These are phyloP conservation scores for Mycena haematopus DNA, from an alignment of 768 basidiomycete genomes.

Conservation along the genomic window DNA sequence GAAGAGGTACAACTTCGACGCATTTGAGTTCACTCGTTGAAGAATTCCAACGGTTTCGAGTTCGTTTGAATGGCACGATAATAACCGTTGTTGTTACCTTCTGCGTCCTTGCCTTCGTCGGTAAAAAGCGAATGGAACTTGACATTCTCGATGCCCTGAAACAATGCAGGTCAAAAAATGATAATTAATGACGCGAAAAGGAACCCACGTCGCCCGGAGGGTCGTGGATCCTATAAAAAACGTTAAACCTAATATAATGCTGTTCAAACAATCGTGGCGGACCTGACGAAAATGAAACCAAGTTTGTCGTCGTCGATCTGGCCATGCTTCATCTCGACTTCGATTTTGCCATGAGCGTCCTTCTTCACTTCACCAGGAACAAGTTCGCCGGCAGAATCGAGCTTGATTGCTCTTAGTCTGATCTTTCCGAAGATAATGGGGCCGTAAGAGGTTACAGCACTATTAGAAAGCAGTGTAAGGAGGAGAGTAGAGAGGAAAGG, in stretches of 20 bases:
- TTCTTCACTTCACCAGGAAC: constrained; percentile 11
- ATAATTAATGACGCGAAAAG: neutral
- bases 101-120: constrained; percentile 57
- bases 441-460: constrained; percentile 67
- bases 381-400: constrained; percentile 20
- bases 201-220: constrained; percentile 68
- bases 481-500: neutral
- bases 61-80: constrained; percentile 71
- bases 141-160: constrained; percentile 69
- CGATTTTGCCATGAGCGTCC: constrained; percentile 22
- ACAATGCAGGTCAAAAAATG: constrained; percentile 10
- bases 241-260: constrained; percentile 1
- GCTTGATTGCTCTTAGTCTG: constrained; percentile 65
- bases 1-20: constrained; percentile 8
- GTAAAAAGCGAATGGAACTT: constrained; percentile 76
- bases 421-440: constrained; percentile 80
- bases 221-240: constrained; percentile 68
- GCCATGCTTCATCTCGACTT: constrained; percentile 57
- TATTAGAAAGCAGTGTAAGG: neutral
- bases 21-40: constrained; percentile 59
- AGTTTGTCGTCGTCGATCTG: constrained; percentile 49
- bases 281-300: constrained; percentile 17
- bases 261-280: constrained; percentile 4
- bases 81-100: constrained; percentile 52
- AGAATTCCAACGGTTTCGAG: constrained; percentile 68